phyloP scores from a whole-genome alignment of 75 land plant species.

The Cupressus sempervirens region DNA sequence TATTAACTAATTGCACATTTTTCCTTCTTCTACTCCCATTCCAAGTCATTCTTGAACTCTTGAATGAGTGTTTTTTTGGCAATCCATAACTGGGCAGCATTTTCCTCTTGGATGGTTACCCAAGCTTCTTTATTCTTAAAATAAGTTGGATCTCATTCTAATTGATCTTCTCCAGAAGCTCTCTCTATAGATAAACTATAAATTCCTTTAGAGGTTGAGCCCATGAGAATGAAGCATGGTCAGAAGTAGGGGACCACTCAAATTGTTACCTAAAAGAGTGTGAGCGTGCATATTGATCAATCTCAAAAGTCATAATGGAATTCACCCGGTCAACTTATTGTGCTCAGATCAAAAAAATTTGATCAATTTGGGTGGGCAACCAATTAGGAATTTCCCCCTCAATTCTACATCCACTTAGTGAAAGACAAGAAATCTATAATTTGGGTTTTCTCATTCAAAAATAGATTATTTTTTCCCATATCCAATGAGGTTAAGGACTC shows the following conservation, averaged over 20 bases:
- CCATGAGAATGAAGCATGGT: not conserved
- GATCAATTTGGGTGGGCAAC: not conserved
- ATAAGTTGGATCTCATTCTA: too few relatives aligned
- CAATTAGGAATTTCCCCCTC: not conserved
- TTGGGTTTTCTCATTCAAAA: not conserved
- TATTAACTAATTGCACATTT: too few relatives aligned
- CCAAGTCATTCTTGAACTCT: too few relatives aligned
- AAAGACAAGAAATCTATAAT: not conserved
- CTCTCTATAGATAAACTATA: too few relatives aligned
- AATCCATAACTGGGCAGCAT: too few relatives aligned
- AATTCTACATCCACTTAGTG: not conserved
- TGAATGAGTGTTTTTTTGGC: too few relatives aligned
- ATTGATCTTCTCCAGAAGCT: too few relatives aligned
- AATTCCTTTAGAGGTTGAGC: conserved; percentile 9
- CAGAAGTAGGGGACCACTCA: not conserved
- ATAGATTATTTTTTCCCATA: not conserved
- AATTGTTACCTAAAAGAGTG: not conserved
- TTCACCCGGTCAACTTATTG: not conserved
- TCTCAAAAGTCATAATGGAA: not conserved
- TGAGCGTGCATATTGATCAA: not conserved
- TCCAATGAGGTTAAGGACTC: conserved; percentile 11
- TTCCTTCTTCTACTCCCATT: too few relatives aligned
- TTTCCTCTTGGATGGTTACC: too few relatives aligned
- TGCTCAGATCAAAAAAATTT: not conserved
- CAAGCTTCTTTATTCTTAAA: too few relatives aligned